These are phyloP conservation scores for Ilyonectria mors-panacis DNA, from an alignment of 2,329 filamentous ascomycete species.

Conservation along the genomic window DNA sequence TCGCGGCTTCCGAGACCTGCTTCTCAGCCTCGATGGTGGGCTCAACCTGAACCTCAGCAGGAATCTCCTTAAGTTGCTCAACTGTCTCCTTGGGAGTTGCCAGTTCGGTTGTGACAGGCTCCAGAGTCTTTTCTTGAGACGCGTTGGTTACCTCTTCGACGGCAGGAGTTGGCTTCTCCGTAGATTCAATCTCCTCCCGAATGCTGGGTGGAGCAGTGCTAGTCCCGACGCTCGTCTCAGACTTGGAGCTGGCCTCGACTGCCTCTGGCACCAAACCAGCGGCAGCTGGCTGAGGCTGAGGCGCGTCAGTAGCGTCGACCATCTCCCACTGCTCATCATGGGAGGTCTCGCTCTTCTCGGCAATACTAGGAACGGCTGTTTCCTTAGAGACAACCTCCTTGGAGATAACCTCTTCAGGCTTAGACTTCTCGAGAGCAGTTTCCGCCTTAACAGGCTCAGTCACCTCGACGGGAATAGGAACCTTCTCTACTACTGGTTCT, in stretches of 20 bases:
- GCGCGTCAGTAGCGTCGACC: slow-evolving; percentile 27
- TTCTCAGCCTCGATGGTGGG: slow-evolving; percentile 27
- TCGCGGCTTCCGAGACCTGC: slow-evolving; percentile 25
- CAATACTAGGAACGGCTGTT: not conserved
- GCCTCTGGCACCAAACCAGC: slow-evolving; percentile 12
- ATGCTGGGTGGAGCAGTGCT: slow-evolving; percentile 35
- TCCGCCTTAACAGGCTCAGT: not conserved
- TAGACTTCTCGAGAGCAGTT: not conserved
- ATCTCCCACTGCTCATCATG: slow-evolving; percentile 37
- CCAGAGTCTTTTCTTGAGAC: not conserved
- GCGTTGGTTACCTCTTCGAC: not conserved
- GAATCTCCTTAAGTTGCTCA: slow-evolving; percentile 9
- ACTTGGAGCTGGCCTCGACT: slow-evolving; percentile 37
- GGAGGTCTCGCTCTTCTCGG: slow-evolving; percentile 20
- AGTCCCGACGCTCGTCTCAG: slow-evolving; percentile 38
- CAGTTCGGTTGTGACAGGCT: slow-evolving; percentile 7
- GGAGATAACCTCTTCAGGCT: not conserved
- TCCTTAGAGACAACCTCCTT: slow-evolving; percentile 6
- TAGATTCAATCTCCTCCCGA: slow-evolving; percentile 23
- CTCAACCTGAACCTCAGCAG: slow-evolving; percentile 17
- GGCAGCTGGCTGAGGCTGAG: slow-evolving; percentile 9
- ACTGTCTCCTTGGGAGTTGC: not conserved
- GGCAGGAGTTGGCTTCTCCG: slow-evolving; percentile 12
- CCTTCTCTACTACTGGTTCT: not conserved
- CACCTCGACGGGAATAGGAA: not conserved